These are phyloP conservation scores for Colletotrichum echinochloae DNA, from an alignment of 2,329 filamentous ascomycete genomes.

Conservation along the genomic window DNA sequence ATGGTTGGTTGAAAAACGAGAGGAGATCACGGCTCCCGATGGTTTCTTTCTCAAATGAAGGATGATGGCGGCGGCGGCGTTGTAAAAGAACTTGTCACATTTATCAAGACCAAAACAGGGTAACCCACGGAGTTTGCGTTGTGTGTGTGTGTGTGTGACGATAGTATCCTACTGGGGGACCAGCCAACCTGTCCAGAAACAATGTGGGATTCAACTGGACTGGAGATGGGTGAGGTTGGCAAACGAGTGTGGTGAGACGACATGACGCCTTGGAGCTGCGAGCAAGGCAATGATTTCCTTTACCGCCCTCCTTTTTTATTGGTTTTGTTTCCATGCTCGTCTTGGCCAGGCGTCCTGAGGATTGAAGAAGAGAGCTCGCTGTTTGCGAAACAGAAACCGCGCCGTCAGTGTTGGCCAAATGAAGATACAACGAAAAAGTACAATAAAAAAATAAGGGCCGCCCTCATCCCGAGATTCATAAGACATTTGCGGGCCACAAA, in stretches of 20 bases:
- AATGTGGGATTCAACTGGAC: slow-evolving; percentile 6
- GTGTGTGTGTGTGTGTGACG: not conserved
- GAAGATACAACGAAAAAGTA: slow-evolving; percentile 1
- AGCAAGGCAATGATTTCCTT: slow-evolving; percentile 4
- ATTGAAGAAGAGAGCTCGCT: slow-evolving; percentile 2
- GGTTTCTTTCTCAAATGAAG: slow-evolving; percentile 22
- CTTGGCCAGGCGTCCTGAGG: slow-evolving; percentile 5
- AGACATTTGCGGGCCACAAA: slow-evolving; percentile 36
- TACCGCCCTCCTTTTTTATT: not conserved
- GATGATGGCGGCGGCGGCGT: slow-evolving; percentile 38
- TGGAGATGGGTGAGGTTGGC: slow-evolving; percentile 9
- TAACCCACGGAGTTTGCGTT: slow-evolving; percentile 25
- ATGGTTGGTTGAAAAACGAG: slow-evolving; percentile 32
- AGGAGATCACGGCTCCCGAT: slow-evolving; percentile 16
- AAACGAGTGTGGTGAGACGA: slow-evolving; percentile 19
- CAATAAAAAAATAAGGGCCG: slow-evolving; percentile 20
- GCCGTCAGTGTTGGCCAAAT: slow-evolving; percentile 10
- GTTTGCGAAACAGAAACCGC: slow-evolving; percentile 35
- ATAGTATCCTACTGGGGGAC: slow-evolving; percentile 2
- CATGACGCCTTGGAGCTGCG: slow-evolving; percentile 6
- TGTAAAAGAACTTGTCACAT: slow-evolving; percentile 41
- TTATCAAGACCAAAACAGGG: slow-evolving; percentile 34
- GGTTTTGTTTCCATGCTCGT: not conserved
- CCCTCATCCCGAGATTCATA: slow-evolving; percentile 20
- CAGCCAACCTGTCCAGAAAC: not conserved